Evolutionary conservation across 352 stramenopile genomes (phyloP).

Genomic region (Phytophthora palmivora): DNA sequence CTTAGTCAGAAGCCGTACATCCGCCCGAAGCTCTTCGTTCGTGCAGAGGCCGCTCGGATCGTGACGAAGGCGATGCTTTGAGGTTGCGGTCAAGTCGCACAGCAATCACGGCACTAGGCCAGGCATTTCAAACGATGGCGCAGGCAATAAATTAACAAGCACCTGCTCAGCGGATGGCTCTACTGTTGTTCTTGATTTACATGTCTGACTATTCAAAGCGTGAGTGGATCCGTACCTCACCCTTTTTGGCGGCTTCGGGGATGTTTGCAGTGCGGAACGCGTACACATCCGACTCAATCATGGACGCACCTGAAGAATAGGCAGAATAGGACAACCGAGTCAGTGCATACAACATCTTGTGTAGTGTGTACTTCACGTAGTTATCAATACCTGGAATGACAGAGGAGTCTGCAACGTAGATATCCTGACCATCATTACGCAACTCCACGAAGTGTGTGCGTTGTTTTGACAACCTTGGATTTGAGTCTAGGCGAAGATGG

Average conservation of each 20-base stretch:
- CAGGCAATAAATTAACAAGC: slow-evolving; percentile 48
- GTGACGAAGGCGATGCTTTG: slow-evolving; percentile 82
- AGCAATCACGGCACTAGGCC: not conserved
- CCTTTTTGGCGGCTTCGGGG: slow-evolving; percentile 44
- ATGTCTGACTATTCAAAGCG: slow-evolving; percentile 60
- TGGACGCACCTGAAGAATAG: slow-evolving; percentile 40
- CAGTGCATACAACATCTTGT: slow-evolving; percentile 6
- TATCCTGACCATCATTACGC: slow-evolving; percentile 61
- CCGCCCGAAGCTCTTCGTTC: slow-evolving; percentile 84
- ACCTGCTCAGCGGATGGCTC: slow-evolving; percentile 16
- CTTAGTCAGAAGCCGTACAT: slow-evolving; percentile 86
- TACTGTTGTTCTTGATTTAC: slow-evolving; percentile 13
- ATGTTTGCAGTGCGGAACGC: slow-evolving; percentile 66
- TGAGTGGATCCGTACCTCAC: slow-evolving; percentile 73
- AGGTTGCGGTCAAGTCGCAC: slow-evolving; percentile 4
- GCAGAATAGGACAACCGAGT: slow-evolving; percentile 9
- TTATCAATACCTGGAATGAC: slow-evolving; percentile 57
- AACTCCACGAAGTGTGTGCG: slow-evolving; percentile 83
- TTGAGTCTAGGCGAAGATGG: slow-evolving; percentile 67
- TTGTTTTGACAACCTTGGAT: slow-evolving; percentile 87
- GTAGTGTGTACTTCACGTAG: not conserved
- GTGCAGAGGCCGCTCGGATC: slow-evolving; percentile 79
- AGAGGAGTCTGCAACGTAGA: slow-evolving; percentile 85
- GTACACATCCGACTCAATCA: slow-evolving; percentile 79
- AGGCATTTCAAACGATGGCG: slow-evolving; percentile 16